A percentile compares a stretch with the other conserved stretches of the same genome.
Evolutionary conservation across 2,329 filamentous ascomycete species (phyloP).

Genomic region (Phaeosphaeria sp.): DNA sequence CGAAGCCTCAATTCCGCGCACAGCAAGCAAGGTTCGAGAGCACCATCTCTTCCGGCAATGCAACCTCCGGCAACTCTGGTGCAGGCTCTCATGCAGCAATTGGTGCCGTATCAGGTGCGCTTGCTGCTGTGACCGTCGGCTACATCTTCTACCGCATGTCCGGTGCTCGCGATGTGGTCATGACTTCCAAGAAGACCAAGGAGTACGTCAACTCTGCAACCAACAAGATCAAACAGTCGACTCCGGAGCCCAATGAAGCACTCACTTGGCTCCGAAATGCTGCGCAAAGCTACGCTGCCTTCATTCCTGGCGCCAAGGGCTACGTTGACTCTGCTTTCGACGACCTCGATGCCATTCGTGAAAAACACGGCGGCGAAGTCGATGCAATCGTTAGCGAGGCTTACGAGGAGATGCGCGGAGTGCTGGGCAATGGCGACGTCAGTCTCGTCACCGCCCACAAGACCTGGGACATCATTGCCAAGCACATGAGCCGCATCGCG

Average conservation of each 20-base stretch:
- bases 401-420: conserved; percentile 70
- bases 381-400: conserved; percentile 72
- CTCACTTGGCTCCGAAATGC: conserved; percentile 70
- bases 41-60: conserved; percentile 24
- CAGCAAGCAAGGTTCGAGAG: conserved; percentile 44
- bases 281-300: conserved; percentile 71
- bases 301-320: conserved; percentile 72
- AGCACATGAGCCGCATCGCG: conserved; percentile 66
- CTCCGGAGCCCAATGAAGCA: conserved; percentile 72
- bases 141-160: conserved; percentile 64
- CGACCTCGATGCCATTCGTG: conserved; percentile 71
- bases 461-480: conserved; percentile 68
- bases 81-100: conserved; percentile 50
- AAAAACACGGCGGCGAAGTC: conserved; percentile 73
- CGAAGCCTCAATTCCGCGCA: conserved; percentile 35
- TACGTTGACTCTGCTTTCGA: conserved; percentile 75
- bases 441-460: conserved; percentile 68
- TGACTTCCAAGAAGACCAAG: conserved; percentile 63
- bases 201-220: conserved; percentile 66
- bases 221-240: conserved; percentile 66
- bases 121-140: conserved; percentile 54
- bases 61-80: conserved; percentile 26
- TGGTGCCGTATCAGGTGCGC: conserved; percentile 59
- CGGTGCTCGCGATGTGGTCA: conserved; percentile 57
- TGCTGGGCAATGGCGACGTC: conserved; percentile 66